phyloP scores from a whole-genome alignment of 495 filamentous ascomycete genomes.

The Neurospora pannonica region DNA sequence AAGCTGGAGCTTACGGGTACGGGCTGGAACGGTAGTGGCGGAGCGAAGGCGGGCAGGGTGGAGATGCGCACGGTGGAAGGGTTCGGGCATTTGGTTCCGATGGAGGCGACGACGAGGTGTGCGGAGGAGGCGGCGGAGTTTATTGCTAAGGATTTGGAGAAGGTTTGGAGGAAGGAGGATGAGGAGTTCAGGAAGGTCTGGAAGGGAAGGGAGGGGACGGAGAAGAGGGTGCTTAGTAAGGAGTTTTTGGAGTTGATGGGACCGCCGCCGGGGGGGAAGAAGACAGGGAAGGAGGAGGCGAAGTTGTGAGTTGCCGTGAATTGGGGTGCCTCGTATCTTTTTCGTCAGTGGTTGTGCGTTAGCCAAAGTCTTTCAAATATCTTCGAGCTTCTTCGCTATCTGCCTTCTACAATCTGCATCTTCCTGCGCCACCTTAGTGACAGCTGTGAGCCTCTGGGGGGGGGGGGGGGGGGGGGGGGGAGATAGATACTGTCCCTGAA shows the following conservation, averaged over 20 bases:
- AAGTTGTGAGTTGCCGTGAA: neutral
- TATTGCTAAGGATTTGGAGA: slow-evolving; percentile 49
- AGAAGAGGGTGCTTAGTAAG: slow-evolving; percentile 48
- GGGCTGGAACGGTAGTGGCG: slow-evolving; percentile 62
- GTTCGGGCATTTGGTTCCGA: slow-evolving; percentile 73
- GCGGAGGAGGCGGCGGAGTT: slow-evolving; percentile 54
- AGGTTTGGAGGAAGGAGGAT: slow-evolving; percentile 54
- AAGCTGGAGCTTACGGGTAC: slow-evolving; percentile 58
- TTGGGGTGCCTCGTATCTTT: too few relatives aligned
- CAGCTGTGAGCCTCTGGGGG: too few relatives aligned
- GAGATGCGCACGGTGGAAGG: slow-evolving; percentile 54
- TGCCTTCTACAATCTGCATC: too few relatives aligned
- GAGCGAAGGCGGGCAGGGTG: slow-evolving; percentile 56
- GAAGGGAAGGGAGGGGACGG: slow-evolving; percentile 29
- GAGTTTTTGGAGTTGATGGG: slow-evolving; percentile 20
- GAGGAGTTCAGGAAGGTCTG: slow-evolving; percentile 47
- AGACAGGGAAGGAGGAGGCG: neutral
- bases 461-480: too few relatives aligned
- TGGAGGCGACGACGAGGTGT: slow-evolving; percentile 61
- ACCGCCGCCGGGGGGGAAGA: neutral
- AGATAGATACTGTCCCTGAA: too few relatives aligned
- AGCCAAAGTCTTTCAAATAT: too few relatives aligned
- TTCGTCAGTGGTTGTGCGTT: too few relatives aligned
- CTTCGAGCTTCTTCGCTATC: too few relatives aligned
- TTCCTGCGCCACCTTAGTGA: too few relatives aligned